These are phyloP conservation scores for Pseudomonodictys pantanalensis DNA, from an alignment of 495 filamentous ascomycete genomes.

Conservation along the genomic window DNA sequence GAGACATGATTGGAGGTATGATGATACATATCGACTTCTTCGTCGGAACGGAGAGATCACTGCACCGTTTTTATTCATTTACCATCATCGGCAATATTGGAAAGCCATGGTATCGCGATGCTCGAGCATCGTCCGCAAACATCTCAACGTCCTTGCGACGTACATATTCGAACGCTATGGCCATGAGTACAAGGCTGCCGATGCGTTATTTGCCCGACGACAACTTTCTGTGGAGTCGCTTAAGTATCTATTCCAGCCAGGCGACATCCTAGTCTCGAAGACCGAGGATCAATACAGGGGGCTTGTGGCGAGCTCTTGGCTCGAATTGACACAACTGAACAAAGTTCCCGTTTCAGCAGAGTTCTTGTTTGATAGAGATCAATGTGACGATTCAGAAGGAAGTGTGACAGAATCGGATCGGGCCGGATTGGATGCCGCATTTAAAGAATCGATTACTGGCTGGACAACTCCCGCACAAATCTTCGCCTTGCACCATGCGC, in stretches of 20 bases:
- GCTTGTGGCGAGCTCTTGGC: constrained; percentile 2
- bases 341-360: no score
- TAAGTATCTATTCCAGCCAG: constrained; percentile 32
- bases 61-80: constrained; percentile 19
- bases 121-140: not conserved
- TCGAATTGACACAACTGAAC: not conserved
- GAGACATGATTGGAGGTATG: not conserved
- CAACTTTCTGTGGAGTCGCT: constrained; percentile 34
- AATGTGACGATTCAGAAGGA: not conserved
- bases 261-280: constrained; percentile 24
- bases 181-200: constrained; percentile 21
- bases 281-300: not conserved
- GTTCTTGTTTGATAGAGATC: no score
- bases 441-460: no score
- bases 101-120: not conserved
- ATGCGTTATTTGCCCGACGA: constrained; percentile 30
- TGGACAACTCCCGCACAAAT: no score
- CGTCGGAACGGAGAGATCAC: constrained; percentile 5
- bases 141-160: not conserved
- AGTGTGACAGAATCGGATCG: no score
- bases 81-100: constrained; percentile 6
- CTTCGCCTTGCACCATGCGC: no score
- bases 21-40: not conserved
- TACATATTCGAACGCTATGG: constrained; percentile 12
- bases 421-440: no score